A percentile compares a stretch with the other conserved stretches of the same genome.
phyloP scores from a whole-genome alignment of 2,329 filamentous ascomycete species.

The Fusarium subtropicale region DNA sequence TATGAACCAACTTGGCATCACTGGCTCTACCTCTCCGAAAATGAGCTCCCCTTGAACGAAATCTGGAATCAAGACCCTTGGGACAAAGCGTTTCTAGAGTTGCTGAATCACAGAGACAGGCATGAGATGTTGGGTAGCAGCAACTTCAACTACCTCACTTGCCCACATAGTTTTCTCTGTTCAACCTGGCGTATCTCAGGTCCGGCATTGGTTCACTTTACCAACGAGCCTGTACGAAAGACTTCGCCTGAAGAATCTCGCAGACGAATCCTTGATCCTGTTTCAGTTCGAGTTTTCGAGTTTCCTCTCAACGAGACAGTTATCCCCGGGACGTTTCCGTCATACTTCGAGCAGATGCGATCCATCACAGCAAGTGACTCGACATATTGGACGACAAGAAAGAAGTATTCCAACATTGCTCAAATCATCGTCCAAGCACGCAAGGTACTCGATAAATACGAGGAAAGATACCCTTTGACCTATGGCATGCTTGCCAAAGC shows the following conservation, averaged over 20 bases:
- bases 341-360: not conserved
- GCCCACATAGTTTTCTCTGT: not conserved
- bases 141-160: constrained; percentile 1
- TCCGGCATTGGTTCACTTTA: not conserved
- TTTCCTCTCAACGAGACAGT: not conserved
- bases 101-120: not conserved
- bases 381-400: not conserved
- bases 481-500: not conserved
- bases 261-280: not conserved
- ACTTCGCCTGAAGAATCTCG: rapidly evolving
- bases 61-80: not conserved
- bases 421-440: not conserved
- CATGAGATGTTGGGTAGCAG: not conserved
- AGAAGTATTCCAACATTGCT: not conserved
- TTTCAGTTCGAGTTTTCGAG: not conserved
- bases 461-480: not conserved
- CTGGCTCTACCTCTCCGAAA: constrained; percentile 2
- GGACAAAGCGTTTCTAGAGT: not conserved
- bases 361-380: constrained; percentile 1
- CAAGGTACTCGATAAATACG: not conserved
- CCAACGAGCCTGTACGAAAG: not conserved
- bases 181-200: not conserved
- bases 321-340: not conserved
- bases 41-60: not conserved
- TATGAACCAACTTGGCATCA: not conserved